Conservation (phyloP, 2,329 filamentous ascomycete species). For the Thermothelomyces thermophilus region DNA sequence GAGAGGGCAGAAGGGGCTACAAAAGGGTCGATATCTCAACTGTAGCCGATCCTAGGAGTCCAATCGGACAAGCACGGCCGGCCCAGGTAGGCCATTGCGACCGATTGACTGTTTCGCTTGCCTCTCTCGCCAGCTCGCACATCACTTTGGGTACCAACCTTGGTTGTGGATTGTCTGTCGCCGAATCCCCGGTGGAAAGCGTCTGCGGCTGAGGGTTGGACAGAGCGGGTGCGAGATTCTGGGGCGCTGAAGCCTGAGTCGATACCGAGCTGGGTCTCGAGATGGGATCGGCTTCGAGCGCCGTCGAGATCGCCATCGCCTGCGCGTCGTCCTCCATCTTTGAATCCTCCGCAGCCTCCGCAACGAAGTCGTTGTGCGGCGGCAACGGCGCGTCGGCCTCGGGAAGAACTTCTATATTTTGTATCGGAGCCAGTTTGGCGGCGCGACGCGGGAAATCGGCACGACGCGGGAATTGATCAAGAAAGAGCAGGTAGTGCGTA, state of each 20-base stretch:
- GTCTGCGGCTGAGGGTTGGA: conserved; percentile 36
- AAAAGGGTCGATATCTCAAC: no score
- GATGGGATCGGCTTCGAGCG: conserved; percentile 44
- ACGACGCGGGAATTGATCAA: not conserved
- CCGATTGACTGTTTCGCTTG: not conserved
- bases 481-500: not conserved
- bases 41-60: no score
- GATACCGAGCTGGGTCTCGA: conserved; percentile 46
- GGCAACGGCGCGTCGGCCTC: conserved; percentile 15
- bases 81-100: not conserved
- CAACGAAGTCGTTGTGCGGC: conserved; percentile 24
- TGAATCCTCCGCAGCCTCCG: conserved; percentile 24
- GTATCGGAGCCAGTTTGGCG: conserved; percentile 27
- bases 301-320: conserved; percentile 32
- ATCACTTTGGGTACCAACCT: conserved; percentile 37
- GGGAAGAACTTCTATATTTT: conserved; percentile 18
- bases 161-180: conserved; percentile 37
- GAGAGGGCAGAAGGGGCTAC: no score
- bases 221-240: conserved; percentile 35
- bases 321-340: conserved; percentile 44
- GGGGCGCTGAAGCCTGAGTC: conserved; percentile 34
- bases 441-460: conserved; percentile 5
- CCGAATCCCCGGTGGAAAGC: conserved; percentile 33
- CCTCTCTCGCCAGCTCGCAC: not conserved
- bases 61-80: not conserved